Evolutionary conservation across 495 filamentous ascomycete genomes (phyloP).

Genomic region (Schizothecium vesticola): DNA sequence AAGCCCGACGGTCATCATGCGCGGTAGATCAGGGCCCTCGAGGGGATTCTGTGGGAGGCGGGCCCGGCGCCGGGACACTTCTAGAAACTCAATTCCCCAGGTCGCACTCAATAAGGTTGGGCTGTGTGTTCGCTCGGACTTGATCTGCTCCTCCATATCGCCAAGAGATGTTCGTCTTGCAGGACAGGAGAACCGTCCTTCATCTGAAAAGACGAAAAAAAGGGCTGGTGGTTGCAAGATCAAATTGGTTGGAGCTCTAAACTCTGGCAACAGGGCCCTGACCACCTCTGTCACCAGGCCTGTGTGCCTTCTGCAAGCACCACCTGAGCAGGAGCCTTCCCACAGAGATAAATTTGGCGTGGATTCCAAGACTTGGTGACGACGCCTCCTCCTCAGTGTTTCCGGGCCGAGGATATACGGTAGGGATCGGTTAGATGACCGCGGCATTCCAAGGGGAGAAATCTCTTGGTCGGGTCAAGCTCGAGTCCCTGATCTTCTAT

Average conservation of each 20-base stretch:
- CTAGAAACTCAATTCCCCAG: neutral
- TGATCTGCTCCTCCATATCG: neutral
- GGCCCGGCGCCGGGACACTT: neutral
- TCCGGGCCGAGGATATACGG: neutral
- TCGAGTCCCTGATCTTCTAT: neutral
- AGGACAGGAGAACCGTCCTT: neutral
- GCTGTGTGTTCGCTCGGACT: neutral
- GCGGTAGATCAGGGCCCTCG: conserved; percentile 7
- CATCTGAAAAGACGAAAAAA: neutral
- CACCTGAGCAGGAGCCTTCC: too few relatives aligned
- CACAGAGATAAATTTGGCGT: neutral
- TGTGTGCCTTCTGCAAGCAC: neutral
- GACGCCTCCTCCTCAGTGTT: neutral
- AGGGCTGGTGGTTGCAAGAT: neutral
- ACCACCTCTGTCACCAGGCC: neutral
- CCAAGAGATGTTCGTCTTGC: neutral
- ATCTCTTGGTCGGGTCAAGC: neutral
- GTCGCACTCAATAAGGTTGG: neutral
- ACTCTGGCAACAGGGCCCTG: neutral
- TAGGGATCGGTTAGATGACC: neutral
- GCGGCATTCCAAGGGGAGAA: neutral
- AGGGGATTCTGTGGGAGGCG: neutral
- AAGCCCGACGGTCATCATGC: conserved; percentile 1
- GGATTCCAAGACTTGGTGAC: neutral
- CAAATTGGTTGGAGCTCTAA: too few relatives aligned